Evolutionary conservation across 176 grass and related monocot genomes (phyloP).

Genomic region (Triticum aestivum): IWGSC_CS_RefSeq_v2.1 NC_057802.1:153166422-153166921

Average conservation of each 20-base stretch:
- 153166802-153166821: not conserved
- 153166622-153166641: constrained; percentile 19
- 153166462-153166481: constrained; percentile 6
- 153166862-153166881: not conserved
- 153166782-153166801: constrained; percentile 13
- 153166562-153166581: not conserved
- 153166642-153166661: not conserved
- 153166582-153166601: not conserved
- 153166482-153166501: not conserved
- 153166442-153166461: not conserved
- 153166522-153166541: not conserved
- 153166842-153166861: not conserved
- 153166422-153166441: constrained; percentile 60
- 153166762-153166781: not conserved
- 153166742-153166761: not conserved
- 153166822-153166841: not conserved
- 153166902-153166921: not conserved
- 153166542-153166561: not conserved
- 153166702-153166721: not conserved
- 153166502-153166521: constrained; percentile 4
- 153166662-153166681: constrained; percentile 9
- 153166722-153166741: not conserved
- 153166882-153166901: not conserved
- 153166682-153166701: not conserved
- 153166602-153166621: not conserved